Evolutionary conservation across 2,329 filamentous ascomycete genomes (phyloP).

Genomic region (Zymoseptoria passerinii): DNA sequence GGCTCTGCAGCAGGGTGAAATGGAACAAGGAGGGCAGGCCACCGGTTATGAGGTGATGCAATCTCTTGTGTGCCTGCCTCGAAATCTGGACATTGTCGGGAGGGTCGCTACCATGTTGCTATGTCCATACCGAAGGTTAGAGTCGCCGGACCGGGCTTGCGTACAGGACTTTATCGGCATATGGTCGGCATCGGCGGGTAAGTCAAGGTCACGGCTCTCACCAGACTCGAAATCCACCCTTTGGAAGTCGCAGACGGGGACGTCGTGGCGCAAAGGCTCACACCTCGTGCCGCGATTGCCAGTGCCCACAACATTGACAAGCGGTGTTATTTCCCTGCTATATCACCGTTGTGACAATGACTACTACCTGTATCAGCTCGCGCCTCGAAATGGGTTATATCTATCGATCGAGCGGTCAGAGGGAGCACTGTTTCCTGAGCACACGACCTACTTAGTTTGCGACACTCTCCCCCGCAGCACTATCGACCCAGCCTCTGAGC

Average conservation of each 20-base stretch:
- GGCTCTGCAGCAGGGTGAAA: conserved; percentile 82
- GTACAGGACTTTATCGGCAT: no score
- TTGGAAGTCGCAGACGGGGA: no score
- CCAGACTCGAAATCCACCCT: no score
- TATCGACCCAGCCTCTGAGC: neutral
- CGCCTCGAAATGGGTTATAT: neutral
- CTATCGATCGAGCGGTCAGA: neutral
- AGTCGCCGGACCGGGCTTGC: no score
- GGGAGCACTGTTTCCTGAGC: neutral
- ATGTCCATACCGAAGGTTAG: no score
- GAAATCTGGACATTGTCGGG: neutral
- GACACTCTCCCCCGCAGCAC: neutral
- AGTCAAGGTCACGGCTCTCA: no score
- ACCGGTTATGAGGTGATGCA: conserved; percentile 74
- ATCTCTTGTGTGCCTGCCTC: no score
- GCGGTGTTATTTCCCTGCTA: neutral
- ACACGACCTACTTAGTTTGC: neutral
- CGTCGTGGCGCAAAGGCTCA: no score
- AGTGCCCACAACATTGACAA: no score
- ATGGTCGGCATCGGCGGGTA: no score
- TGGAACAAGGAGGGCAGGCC: conserved; percentile 95
- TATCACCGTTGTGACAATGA: neutral
- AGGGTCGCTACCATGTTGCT: no score
- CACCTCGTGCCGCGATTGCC: no score
- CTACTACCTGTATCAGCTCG: neutral